phyloP scores from a whole-genome alignment of 768 basidiomycete species.

The Guyanaporus albipodus region DNA sequence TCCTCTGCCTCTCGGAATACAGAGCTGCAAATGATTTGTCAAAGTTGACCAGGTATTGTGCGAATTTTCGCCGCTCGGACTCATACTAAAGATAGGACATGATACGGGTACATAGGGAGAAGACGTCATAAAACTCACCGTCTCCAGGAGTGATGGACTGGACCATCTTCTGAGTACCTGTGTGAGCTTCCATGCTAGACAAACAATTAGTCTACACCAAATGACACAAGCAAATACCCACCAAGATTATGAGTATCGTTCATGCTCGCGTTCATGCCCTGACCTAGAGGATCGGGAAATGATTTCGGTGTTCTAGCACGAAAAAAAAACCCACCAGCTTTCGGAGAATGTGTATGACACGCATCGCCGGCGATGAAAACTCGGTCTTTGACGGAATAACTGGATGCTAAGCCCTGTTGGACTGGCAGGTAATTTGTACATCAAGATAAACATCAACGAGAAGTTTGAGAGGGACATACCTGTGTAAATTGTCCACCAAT shows the following conservation, averaged over 20 bases:
- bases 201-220: not conserved
- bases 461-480: no score
- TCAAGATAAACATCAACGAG: no score
- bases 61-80: not conserved
- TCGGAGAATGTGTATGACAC: not conserved
- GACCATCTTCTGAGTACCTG: not conserved
- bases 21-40: not conserved
- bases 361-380: not conserved
- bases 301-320: no score
- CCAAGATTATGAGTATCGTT: conserved; percentile 1
- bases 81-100: not conserved
- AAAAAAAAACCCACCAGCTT: not conserved
- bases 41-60: not conserved
- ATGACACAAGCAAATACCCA: not conserved
- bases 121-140: not conserved
- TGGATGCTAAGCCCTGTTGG: no score
- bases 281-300: no score
- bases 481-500: no score
- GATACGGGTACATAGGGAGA: not conserved
- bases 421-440: no score
- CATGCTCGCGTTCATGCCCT: conserved; percentile 1
- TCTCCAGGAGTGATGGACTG: not conserved
- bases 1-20: not conserved
- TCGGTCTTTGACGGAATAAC: no score
- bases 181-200: not conserved